Base-by-base conservation (phyloP, 306 rosid species). In the Gynostemma pentaphyllum region DNA sequence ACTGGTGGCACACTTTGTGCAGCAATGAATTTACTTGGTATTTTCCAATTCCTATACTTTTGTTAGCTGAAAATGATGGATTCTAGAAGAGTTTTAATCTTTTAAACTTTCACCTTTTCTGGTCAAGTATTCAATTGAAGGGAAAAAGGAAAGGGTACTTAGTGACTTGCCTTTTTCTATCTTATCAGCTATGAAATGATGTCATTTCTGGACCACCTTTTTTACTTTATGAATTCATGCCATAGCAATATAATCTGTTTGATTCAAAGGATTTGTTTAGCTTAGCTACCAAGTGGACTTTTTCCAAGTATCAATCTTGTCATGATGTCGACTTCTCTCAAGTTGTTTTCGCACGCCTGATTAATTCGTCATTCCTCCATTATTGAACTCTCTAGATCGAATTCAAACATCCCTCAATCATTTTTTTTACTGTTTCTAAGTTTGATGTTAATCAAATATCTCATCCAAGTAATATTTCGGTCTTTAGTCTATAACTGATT, bases 1-100 rank as follows among this genome's bases (percentile, higher is more conserved):
- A 92, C 99, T 1, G 96, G 96, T 42, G 99, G 99, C 76, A 92
- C 99, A 0, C 94, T 92, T 60, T 54, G 96, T 78, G 99, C 96
- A 0, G 99, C 99, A 8, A 92, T 92, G 85, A 86, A 85, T 72
- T 82, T 92, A 59, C 80, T 92, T 65, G 99, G 99, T 88, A 79
- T 61, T 54, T n/a, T 52, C 36, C 30, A 50, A 46, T 23, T 26
- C 56, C 55, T 4, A 9, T 10, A 27, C 15, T 24, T 8, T 50
- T 50, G 16, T 48, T 48, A 28, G 27, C 28, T 48, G 27, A 21
- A 48, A 48, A 21, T 48, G 0, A 48, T 48, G 14, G 15, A 21
- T 48, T 16, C 52, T 46, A 47, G 52, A 19, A 19, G 18, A 27
- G 5, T 16, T 22, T 16, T 2, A 45, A 5, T 34, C 1, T 34